phyloP scores from a whole-genome alignment of 2,329 filamentous ascomycete genomes.

The Aspergillus brunneoviolaceus region DNA sequence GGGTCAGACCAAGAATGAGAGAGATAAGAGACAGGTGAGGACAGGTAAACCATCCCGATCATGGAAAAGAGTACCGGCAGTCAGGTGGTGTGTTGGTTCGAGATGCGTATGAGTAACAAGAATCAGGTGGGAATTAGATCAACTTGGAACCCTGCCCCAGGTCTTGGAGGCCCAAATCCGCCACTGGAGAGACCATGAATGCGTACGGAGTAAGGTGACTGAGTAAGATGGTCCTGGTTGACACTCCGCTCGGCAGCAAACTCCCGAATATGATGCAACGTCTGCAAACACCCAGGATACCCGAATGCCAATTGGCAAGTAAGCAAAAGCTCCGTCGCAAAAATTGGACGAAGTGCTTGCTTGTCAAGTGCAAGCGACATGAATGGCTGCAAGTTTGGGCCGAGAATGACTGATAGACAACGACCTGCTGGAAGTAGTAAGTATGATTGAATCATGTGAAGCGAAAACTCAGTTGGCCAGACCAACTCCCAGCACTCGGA shows the following conservation, averaged over 20 bases:
- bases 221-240: neutral
- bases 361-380: neutral
- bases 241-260: neutral
- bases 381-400: neutral
- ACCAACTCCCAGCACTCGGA: neutral
- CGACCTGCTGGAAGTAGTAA: neutral
- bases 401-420: neutral
- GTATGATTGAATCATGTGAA: neutral
- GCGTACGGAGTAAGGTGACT: neutral
- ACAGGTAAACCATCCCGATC: neutral
- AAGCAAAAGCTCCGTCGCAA: neutral
- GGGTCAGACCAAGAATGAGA: neutral
- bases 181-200: too few relatives aligned
- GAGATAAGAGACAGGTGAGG: neutral
- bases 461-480: neutral
- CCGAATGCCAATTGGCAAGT: neutral
- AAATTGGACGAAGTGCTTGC: neutral
- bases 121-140: neutral
- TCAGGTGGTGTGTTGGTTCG: neutral
- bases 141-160: neutral
- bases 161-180: neutral
- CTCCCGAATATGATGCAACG: neutral
- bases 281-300: neutral
- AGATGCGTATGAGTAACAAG: neutral
- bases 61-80: neutral